Conservation (phyloP, 345 rosid species). For the Murraya paniculata region DNA sequence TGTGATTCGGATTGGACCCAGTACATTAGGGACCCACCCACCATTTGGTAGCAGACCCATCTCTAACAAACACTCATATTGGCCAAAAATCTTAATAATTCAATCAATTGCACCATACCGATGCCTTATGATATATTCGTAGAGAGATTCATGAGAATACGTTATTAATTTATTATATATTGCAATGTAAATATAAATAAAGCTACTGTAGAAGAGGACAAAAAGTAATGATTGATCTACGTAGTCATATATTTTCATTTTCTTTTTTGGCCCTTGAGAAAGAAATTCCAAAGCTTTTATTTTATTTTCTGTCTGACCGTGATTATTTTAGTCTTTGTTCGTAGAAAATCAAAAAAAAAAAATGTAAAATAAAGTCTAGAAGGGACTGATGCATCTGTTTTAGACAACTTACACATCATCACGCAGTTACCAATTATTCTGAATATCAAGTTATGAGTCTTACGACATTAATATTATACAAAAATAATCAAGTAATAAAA, state of each 20-base stretch:
- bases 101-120: background rate
- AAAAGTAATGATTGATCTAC: constrained; percentile 19
- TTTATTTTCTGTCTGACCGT: background rate
- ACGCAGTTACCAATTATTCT: background rate
- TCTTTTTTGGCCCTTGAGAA: background rate
- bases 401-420: constrained; percentile 14
- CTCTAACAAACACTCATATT: background rate
- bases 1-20: background rate
- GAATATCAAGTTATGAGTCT: background rate
- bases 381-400: constrained; percentile 25
- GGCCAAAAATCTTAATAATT: constrained; percentile 6
- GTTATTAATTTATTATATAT: background rate
- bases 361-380: background rate
- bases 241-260: background rate
- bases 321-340: background rate
- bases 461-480: background rate
- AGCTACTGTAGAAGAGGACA: background rate
- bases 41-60: constrained; percentile 12
- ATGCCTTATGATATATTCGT: background rate
- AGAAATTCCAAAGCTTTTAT: constrained; percentile 5
- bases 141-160: background rate
- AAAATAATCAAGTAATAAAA: background rate
- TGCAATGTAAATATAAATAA: no score
- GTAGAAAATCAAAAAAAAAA: background rate
- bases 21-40: constrained; percentile 1